Conservation (phyloP, 176 grass and related monocot genomes). For the Oryza officinalis region DNA sequence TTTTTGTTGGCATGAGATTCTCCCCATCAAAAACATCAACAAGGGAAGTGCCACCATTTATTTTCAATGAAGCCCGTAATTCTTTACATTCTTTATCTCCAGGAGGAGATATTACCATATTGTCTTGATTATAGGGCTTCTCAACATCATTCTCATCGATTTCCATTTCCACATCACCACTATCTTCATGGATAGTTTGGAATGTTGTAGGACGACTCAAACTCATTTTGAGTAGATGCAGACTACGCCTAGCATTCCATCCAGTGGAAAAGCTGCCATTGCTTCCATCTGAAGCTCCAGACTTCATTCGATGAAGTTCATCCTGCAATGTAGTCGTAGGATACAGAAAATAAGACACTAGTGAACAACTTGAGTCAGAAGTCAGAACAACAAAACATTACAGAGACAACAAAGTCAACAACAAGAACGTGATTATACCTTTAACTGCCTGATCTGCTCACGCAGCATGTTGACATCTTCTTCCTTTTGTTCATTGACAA, state of each 20-base stretch:
- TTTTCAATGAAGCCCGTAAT: conserved; percentile 24
- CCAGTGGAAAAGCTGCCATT: conserved; percentile 56
- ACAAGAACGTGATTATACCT: conserved; percentile 53
- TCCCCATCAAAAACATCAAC: conserved; percentile 35
- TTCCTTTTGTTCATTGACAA: conserved; percentile 85
- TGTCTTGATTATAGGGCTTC: conserved; percentile 51
- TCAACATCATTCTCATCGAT: conserved; percentile 95
- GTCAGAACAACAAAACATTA: conserved; percentile 24
- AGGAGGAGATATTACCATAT: conserved; percentile 33
- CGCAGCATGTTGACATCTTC: conserved; percentile 85
- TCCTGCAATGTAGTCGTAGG: conserved; percentile 47
- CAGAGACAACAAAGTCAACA: conserved; percentile 6
- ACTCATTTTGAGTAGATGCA: conserved; percentile 92
- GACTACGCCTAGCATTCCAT: conserved; percentile 80
- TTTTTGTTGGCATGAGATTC: conserved; percentile 36
- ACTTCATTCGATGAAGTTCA: conserved; percentile 92
- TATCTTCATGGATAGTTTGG: conserved; percentile 82
- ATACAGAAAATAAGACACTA: conserved; percentile 34
- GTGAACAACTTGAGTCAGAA: conserved; percentile 22
- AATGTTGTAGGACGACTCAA: conserved; percentile 65
- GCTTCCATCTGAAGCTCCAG: conserved; percentile 49
- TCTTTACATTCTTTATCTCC: conserved; percentile 31
- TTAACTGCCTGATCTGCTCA: conserved; percentile 81
- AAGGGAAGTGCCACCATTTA: conserved; percentile 28
- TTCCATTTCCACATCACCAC: conserved; percentile 94